Conservation (phyloP, 768 basidiomycete genomes). For the Tylopilus balloui region DNA sequence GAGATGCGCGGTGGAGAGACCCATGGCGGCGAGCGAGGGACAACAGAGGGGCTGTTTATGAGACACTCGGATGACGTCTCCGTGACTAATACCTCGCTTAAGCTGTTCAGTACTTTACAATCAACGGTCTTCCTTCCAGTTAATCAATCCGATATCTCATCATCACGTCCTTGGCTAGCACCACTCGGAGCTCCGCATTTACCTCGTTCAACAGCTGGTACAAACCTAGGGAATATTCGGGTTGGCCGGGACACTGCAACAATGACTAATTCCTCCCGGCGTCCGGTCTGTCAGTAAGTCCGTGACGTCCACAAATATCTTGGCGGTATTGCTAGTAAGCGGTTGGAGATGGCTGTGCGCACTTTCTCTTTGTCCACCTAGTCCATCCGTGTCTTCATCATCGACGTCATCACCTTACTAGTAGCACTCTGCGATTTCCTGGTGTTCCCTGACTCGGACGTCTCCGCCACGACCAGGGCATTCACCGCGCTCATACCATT, state of each 20-base stretch:
- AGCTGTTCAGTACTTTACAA: slow-evolving; percentile 58
- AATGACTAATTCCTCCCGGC: slow-evolving; percentile 37
- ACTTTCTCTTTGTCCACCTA: neutral
- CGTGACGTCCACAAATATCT: slow-evolving; percentile 36
- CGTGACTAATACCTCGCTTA: no score
- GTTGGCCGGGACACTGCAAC: slow-evolving; percentile 54
- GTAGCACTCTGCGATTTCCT: slow-evolving; percentile 70
- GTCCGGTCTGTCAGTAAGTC: slow-evolving; percentile 53
- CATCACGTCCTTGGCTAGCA: slow-evolving; percentile 71
- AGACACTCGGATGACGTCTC: slow-evolving; percentile 5
- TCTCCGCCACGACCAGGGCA: slow-evolving; percentile 58
- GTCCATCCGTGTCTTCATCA: slow-evolving; percentile 45
- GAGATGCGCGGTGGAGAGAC: neutral
- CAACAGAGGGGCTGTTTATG: slow-evolving; percentile 7
- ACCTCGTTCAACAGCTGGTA: slow-evolving; percentile 50
- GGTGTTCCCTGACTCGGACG: slow-evolving; percentile 70
- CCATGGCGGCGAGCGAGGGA: slow-evolving; percentile 4
- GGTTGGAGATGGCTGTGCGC: slow-evolving; percentile 65
- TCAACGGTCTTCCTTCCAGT: slow-evolving; percentile 35
- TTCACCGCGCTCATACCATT: slow-evolving; percentile 29
- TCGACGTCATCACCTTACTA: slow-evolving; percentile 70
- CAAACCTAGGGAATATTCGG: slow-evolving; percentile 65
- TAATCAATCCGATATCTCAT: slow-evolving; percentile 68
- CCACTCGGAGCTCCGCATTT: neutral
- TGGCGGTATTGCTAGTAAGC: slow-evolving; percentile 48